Conservation (phyloP, 352 stramenopile genomes). For the Pythium utonaiense region DNA sequence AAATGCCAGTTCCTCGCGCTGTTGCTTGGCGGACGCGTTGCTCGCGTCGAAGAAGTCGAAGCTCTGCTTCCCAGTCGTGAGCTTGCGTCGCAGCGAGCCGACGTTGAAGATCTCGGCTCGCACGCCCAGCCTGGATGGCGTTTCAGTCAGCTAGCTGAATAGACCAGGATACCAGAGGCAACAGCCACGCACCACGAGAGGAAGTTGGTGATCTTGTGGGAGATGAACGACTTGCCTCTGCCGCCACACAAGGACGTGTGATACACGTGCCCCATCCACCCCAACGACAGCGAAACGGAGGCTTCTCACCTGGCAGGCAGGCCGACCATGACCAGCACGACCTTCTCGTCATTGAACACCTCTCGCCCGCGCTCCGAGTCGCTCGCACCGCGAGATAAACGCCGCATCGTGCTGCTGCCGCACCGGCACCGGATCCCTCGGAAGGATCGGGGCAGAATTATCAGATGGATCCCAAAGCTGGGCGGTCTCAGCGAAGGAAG, state of each 20-base stretch:
- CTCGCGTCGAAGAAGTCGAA: constrained; percentile 84
- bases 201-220: constrained; percentile 72
- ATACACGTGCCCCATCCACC: background rate
- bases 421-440: too few species aligned
- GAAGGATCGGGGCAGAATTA: background rate
- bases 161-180: too few species aligned
- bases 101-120: constrained; percentile 89
- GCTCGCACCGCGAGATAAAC: constrained; percentile 6
- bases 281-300: background rate
- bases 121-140: constrained; percentile 30
- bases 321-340: constrained; percentile 90
- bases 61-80: constrained; percentile 53
- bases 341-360: constrained; percentile 74
- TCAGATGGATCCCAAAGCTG: background rate
- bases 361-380: constrained; percentile 24
- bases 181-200: constrained; percentile 28
- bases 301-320: constrained; percentile 60
- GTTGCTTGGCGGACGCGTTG: constrained; percentile 54
- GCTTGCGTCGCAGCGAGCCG: constrained; percentile 81
- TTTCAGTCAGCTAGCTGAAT: too few species aligned
- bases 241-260: background rate
- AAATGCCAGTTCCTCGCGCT: constrained; percentile 69
- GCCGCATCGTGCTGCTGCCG: constrained; percentile 5
- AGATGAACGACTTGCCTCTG: constrained; percentile 90
- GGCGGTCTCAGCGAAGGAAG: background rate